phyloP scores from a whole-genome alignment of 139 green algal genomes.

The Chlamydomonas sp. region DNA sequence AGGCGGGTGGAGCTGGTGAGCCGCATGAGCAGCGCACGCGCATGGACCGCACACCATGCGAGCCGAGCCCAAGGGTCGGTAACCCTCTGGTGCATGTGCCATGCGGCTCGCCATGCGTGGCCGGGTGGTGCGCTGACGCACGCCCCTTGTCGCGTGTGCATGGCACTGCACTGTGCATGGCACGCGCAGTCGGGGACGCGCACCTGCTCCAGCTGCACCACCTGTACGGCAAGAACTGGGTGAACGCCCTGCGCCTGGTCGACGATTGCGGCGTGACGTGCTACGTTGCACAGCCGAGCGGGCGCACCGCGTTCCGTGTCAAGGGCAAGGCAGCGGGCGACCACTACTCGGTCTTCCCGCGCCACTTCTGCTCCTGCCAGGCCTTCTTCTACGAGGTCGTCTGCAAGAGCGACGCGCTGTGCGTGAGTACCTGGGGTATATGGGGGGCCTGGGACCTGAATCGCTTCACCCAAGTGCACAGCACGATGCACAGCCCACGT shows the following conservation, averaged over 20 bases:
- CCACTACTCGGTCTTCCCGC: slow-evolving; percentile 62
- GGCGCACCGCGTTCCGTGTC: slow-evolving; percentile 34
- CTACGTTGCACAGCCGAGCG: slow-evolving; percentile 42
- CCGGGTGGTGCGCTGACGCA: too few species aligned
- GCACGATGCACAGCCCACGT: neutral
- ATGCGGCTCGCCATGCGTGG: too few species aligned
- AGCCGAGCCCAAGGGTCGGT: too few species aligned
- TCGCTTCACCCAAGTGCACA: neutral
- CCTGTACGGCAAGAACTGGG: slow-evolving; percentile 63
- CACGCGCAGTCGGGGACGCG: too few species aligned
- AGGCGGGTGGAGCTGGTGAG: too few species aligned
- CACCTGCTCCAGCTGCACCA: too few species aligned
- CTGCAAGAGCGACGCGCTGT: slow-evolving; percentile 39
- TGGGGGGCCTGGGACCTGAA: neutral
- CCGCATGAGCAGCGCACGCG: too few species aligned
- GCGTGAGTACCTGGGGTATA: slow-evolving; percentile 18
- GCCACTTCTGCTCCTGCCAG: slow-evolving; percentile 78
- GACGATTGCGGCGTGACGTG: slow-evolving; percentile 55
- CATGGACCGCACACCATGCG: too few species aligned
- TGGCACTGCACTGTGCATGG: too few species aligned
- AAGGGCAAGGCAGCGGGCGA: slow-evolving; percentile 39
- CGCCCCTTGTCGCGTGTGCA: too few species aligned
- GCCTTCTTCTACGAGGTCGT: slow-evolving; percentile 76
- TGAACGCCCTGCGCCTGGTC: slow-evolving; percentile 63
- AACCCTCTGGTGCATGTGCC: too few species aligned